phyloP scores from a whole-genome alignment of 768 basidiomycete genomes.

The Pulveroboletus sp. region DNA sequence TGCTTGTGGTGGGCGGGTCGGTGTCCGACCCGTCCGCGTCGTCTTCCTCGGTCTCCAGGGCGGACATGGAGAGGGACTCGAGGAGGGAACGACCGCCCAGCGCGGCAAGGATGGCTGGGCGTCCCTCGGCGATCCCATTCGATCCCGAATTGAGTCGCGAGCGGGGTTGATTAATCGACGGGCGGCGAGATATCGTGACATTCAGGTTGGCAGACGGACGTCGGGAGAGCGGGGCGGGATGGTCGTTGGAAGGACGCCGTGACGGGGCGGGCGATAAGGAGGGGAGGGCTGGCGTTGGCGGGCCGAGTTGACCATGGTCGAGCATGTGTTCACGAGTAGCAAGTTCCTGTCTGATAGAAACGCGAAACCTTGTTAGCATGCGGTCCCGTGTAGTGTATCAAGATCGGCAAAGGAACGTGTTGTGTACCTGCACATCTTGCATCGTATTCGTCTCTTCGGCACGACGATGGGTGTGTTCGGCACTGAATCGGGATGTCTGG shows the following conservation, averaged over 20 bases:
- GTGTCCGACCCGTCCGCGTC: constrained; percentile 26
- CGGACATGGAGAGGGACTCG: constrained; percentile 50
- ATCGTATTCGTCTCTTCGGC: constrained; percentile 70
- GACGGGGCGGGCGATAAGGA: constrained; percentile 47
- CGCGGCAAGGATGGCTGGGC: constrained; percentile 19
- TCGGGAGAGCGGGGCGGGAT: constrained; percentile 15
- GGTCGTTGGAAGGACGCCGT: constrained; percentile 37
- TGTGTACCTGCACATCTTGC: constrained; percentile 84
- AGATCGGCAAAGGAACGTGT: neutral
- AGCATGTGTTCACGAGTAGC: constrained; percentile 93
- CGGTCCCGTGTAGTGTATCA: neutral
- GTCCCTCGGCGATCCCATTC: constrained; percentile 15
- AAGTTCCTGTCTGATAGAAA: constrained; percentile 58
- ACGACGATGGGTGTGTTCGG: constrained; percentile 57
- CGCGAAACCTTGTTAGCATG: neutral
- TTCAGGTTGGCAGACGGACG: constrained; percentile 23
- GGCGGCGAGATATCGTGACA: constrained; percentile 29
- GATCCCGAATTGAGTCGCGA: constrained; percentile 23
- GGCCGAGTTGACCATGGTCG: constrained; percentile 79
- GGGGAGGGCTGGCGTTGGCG: constrained; percentile 54
- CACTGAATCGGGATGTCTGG: constrained; percentile 61
- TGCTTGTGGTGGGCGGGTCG: constrained; percentile 8
- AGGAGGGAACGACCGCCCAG: constrained; percentile 34
- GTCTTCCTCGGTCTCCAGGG: constrained; percentile 50
- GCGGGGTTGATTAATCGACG: constrained; percentile 24